phyloP scores from a whole-genome alignment of 768 basidiomycete species.

The Neoboletus brunneissimus region DNA sequence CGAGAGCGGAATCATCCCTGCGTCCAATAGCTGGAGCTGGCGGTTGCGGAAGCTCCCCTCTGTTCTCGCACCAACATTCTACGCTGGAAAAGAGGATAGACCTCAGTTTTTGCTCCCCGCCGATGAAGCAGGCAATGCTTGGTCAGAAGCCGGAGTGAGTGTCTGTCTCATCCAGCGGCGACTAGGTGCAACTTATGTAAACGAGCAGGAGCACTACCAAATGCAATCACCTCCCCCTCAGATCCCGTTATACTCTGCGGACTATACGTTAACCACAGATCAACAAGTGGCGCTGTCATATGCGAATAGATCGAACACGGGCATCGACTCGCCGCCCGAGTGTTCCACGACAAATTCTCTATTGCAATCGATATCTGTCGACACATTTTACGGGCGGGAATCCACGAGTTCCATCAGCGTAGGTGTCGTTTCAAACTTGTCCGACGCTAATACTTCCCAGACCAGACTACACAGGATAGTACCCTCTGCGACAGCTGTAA shows the following conservation, averaged over 20 bases:
- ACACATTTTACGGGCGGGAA: slow-evolving; percentile 2
- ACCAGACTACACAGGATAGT: slow-evolving; percentile 6
- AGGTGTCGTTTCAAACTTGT: neutral
- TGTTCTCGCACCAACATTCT: neutral
- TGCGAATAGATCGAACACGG: neutral
- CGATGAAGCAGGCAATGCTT: neutral
- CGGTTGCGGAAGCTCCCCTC: neutral
- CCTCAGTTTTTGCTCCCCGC: neutral
- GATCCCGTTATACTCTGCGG: neutral
- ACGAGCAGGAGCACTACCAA: neutral
- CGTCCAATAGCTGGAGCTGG: slow-evolving; percentile 13
- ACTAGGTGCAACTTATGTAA: neutral
- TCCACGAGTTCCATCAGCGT: slow-evolving; percentile 13
- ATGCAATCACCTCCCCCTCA: neutral
- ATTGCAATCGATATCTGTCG: neutral
- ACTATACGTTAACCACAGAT: neutral
- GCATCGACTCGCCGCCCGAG: neutral
- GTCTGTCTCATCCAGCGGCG: neutral
- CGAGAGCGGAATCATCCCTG: slow-evolving; percentile 20
- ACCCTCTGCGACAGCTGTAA: slow-evolving; percentile 15
- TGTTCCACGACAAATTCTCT: neutral
- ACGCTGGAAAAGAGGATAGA: neutral
- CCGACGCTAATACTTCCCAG: neutral
- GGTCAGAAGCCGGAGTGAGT: slow-evolving; percentile 7
- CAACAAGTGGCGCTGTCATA: neutral